phyloP scores from a whole-genome alignment of 192 early-diverging fungal species.

The Chytriomyces confervae region DNA sequence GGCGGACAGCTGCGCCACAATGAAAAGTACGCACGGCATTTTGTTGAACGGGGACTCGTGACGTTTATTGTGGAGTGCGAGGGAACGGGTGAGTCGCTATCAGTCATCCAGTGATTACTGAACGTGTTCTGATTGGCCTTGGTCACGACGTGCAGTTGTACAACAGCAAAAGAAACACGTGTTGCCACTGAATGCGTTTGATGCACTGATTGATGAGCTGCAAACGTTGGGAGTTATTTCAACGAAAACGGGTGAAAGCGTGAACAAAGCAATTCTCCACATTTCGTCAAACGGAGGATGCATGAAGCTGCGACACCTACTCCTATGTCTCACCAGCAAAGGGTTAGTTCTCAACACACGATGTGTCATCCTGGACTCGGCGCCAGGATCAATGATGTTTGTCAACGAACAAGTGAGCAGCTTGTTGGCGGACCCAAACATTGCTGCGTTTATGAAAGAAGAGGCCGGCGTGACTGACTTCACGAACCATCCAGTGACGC shows the following conservation, averaged over 20 bases:
- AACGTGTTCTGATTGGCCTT: neutral
- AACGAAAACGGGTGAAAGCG: neutral
- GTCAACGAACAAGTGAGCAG: no score
- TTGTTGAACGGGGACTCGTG: neutral
- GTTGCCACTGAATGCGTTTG: neutral
- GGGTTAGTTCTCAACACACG: neutral
- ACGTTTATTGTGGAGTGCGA: neutral
- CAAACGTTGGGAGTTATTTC: neutral
- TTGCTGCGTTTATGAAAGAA: no score
- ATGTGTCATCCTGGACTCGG: neutral
- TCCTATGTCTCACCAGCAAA: neutral
- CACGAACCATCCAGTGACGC: no score
- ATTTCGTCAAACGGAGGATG: neutral
- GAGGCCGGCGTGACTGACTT: no score
- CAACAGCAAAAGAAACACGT: neutral
- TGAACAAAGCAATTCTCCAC: neutral
- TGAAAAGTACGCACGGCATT: neutral
- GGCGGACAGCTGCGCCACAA: neutral
- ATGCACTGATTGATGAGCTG: neutral
- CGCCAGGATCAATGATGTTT: neutral
- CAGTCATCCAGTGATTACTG: neutral
- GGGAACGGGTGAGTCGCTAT: neutral
- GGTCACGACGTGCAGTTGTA: neutral
- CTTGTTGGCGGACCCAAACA: no score
- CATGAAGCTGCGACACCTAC: neutral